phyloP scores from a whole-genome alignment of 2,329 filamentous ascomycete species.

The Fonsecaea erecta region DNA sequence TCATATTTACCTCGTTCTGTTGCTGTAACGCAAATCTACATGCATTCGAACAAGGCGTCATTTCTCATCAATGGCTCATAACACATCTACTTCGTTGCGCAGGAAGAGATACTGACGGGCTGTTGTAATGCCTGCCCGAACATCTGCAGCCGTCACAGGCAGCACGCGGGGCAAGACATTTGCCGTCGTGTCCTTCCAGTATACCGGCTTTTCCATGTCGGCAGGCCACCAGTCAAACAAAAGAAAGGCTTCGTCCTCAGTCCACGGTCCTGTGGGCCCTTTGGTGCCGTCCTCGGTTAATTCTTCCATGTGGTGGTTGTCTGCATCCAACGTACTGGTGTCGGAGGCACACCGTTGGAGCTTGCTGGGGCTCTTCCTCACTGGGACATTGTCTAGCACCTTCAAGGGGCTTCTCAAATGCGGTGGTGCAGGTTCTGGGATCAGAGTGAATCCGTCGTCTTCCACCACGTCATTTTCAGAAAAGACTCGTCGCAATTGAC shows the following conservation, averaged over 20 bases:
- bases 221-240: conserved; percentile 38
- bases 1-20: background rate
- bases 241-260: conserved; percentile 34
- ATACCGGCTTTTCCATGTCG: conserved; percentile 29
- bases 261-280: conserved; percentile 38
- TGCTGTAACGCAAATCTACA: background rate
- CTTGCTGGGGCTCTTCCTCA: conserved; percentile 20
- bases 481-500: conserved; percentile 27
- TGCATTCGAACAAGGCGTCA: conserved; percentile 1
- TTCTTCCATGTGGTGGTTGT: background rate
- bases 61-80: conserved; percentile 27
- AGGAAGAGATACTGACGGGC: conserved; percentile 30
- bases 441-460: conserved; percentile 3
- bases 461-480: conserved; percentile 31
- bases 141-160: background rate
- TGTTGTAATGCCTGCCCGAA: conserved; percentile 28
- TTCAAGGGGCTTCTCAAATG: conserved; percentile 14
- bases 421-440: background rate
- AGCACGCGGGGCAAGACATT: background rate
- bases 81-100: conserved; percentile 29
- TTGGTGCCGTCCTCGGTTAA: background rate
- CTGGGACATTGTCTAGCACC: conserved; percentile 17
- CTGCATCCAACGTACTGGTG: conserved; percentile 11
- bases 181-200: conserved; percentile 14
- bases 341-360: conserved; percentile 28